A percentile compares a stretch with the other conserved stretches of the same genome.
phyloP scores from a whole-genome alignment of 371 early-diverging fungal genomes.

The Mortierella sp. region DNA sequence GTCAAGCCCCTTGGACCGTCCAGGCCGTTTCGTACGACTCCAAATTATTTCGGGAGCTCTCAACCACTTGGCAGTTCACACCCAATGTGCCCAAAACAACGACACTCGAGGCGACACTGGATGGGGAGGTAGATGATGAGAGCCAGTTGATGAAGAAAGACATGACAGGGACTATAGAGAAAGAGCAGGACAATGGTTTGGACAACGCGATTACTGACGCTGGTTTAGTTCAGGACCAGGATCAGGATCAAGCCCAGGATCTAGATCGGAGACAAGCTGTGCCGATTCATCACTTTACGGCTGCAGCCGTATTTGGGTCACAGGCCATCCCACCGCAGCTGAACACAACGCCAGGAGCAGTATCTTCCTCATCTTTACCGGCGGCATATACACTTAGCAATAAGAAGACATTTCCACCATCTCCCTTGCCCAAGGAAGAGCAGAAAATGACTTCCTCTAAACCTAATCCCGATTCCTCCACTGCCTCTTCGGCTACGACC shows the following conservation, averaged over 20 bases:
- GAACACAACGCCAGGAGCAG: slow-evolving; percentile 5
- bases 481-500: background rate
- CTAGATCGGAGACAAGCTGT: too few species aligned
- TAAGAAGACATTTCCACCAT: background rate
- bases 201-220: too few species aligned
- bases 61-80: slow-evolving; percentile 75
- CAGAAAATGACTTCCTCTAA: background rate
- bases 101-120: slow-evolving; percentile 27
- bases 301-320: slow-evolving; percentile 36
- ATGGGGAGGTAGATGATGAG: slow-evolving; percentile 26
- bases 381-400: too few species aligned
- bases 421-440: too few species aligned
- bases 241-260: too few species aligned
- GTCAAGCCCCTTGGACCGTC: slow-evolving; percentile 64
- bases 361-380: slow-evolving; percentile 11
- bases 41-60: slow-evolving; percentile 72
- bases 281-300: slow-evolving; percentile 17
- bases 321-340: too few species aligned
- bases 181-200: background rate
- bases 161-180: background rate
- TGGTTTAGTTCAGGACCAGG: too few species aligned
- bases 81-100: slow-evolving; percentile 57
- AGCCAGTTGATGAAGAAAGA: slow-evolving; percentile 13
- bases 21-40: slow-evolving; percentile 77
- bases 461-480: background rate